Evolutionary conservation across 768 basidiomycete species (phyloP).

Genomic region (Royoungia palumana): DNA sequence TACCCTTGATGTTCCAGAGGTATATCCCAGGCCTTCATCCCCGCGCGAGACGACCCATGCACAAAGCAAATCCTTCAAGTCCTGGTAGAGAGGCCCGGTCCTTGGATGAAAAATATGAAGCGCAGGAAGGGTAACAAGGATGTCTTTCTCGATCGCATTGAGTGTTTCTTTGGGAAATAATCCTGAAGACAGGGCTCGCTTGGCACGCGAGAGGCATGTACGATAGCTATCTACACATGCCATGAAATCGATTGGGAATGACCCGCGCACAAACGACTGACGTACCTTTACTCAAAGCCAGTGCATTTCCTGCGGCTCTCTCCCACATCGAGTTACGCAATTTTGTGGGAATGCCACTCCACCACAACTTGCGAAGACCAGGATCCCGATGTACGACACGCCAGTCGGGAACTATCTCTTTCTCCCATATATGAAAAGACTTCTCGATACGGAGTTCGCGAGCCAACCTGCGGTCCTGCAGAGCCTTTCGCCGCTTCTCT

Average conservation of each 20-base stretch:
- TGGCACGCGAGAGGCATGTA: conserved; percentile 68
- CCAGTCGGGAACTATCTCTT: conserved; percentile 81
- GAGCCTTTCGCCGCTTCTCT: conserved; percentile 62
- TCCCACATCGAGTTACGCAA: conserved; percentile 81
- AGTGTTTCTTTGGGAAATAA: conserved; percentile 65
- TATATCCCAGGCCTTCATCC: conserved; percentile 80
- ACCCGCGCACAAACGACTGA: conserved; percentile 1
- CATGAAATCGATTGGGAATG: conserved; percentile 1
- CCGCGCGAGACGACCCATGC: conserved; percentile 87
- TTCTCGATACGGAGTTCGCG: conserved; percentile 70
- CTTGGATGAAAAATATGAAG: conserved; percentile 78
- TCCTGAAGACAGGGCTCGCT: conserved; percentile 60
- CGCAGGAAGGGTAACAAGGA: conserved; percentile 66
- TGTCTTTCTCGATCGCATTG: conserved; percentile 69
- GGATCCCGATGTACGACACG: conserved; percentile 65
- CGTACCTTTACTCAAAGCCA: conserved; percentile 79
- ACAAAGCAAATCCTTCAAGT: conserved; percentile 78
- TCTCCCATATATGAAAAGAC: conserved; percentile 72
- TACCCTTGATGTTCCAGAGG: conserved; percentile 61
- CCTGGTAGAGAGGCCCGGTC: conserved; percentile 75
- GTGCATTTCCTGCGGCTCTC: conserved; percentile 76
- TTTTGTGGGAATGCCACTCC: conserved; percentile 84
- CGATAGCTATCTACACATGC: conserved; percentile 56
- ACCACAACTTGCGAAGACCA: conserved; percentile 72
- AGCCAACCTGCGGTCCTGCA: conserved; percentile 57